These are phyloP conservation scores for Triangularia verruculosa DNA, from an alignment of 2,329 filamentous ascomycete genomes.

Conservation along the genomic window DNA sequence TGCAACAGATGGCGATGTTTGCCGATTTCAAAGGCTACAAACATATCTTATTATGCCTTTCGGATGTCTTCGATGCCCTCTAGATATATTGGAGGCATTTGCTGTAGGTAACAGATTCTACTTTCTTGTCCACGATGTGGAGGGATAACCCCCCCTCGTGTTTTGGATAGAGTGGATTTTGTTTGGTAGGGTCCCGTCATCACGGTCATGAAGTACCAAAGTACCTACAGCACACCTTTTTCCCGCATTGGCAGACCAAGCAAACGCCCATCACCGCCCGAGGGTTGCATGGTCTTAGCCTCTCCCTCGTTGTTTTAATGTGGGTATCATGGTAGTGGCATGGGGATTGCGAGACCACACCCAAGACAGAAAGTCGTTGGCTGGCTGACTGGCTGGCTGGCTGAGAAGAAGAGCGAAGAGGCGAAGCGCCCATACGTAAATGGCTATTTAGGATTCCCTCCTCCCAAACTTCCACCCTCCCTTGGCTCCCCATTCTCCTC, in stretches of 20 bases:
- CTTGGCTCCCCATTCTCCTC: not conserved
- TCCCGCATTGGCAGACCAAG: not conserved
- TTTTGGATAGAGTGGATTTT: constrained; percentile 5
- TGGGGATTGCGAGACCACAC: not conserved
- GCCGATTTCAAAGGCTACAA: no score
- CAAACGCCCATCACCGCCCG: constrained; percentile 1
- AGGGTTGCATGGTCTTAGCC: constrained; percentile 8
- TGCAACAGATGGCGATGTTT: no score
- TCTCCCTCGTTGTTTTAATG: constrained; percentile 1
- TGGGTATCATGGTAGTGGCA: not conserved
- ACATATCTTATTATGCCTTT: no score
- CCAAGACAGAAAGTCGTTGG: not conserved
- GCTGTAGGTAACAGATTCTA: no score
- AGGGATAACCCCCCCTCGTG: constrained; percentile 13
- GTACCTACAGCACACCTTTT: not conserved
- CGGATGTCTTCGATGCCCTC: no score
- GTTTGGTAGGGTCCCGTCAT: not conserved
- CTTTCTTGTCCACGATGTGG: no score
- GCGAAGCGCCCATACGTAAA: not conserved
- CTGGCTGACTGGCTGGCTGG: no score
- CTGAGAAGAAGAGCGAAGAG: not conserved
- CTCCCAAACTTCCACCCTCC: not conserved
- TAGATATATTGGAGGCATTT: no score
- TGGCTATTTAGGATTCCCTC: constrained; percentile 11
- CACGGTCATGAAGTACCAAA: not conserved